A percentile compares a stretch with the other conserved stretches of the same genome.
Conservation (phyloP, 805 yeast species). For the Saccharomyces paradoxus region DNA sequence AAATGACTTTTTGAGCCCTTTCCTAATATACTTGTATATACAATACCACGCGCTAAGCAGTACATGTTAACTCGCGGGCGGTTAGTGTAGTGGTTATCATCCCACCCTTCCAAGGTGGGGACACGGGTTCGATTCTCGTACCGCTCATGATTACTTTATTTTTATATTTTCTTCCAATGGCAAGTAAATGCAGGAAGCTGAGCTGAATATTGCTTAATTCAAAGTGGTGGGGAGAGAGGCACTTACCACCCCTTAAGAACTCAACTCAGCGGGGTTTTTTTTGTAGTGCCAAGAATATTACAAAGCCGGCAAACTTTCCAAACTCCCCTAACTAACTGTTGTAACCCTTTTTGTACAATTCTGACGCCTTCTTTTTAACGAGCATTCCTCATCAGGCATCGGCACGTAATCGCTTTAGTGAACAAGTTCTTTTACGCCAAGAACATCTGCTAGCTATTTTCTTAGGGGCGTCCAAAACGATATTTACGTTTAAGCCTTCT, state of each 20-base stretch:
- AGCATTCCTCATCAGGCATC: background rate
- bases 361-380: background rate
- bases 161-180: too few species aligned
- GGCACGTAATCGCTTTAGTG: background rate
- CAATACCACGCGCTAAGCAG: too few species aligned
- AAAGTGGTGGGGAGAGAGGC: too few species aligned
- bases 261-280: too few species aligned
- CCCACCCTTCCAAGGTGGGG: slow-evolving; percentile 90
- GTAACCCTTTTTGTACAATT: too few species aligned
- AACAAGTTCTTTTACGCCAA: background rate
- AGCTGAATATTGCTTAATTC: too few species aligned
- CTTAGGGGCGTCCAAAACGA: background rate
- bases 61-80: slow-evolving; percentile 49
- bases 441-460: background rate
- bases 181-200: too few species aligned
- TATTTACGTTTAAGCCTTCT: background rate
- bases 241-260: too few species aligned
- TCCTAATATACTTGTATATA: too few species aligned
- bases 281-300: too few species aligned
- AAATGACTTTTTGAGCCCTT: too few species aligned
- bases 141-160: slow-evolving; percentile 18
- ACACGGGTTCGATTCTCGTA: slow-evolving; percentile 84
- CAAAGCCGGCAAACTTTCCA: too few species aligned
- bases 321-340: background rate
- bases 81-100: slow-evolving; percentile 90